A percentile compares a stretch with the other conserved stretches of the same genome.
Conservation (phyloP, 2,329 filamentous ascomycete genomes). For the Penicillium oxalicum region DNA sequence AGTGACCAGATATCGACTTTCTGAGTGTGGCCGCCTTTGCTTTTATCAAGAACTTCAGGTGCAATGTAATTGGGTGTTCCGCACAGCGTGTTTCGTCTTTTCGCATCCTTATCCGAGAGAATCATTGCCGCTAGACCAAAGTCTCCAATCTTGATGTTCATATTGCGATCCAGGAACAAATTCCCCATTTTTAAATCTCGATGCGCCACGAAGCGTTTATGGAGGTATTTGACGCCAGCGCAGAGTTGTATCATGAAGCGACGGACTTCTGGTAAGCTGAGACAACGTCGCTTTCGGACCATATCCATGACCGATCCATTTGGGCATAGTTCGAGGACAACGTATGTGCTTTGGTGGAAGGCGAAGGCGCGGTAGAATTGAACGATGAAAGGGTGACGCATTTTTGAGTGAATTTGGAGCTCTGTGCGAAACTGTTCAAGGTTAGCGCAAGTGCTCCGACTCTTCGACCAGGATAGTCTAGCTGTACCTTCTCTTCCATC, state of each 20-base stretch:
- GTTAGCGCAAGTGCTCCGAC: slow-evolving; percentile 2
- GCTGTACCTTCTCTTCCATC: slow-evolving; percentile 46
- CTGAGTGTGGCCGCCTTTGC: slow-evolving; percentile 89
- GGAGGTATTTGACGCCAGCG: slow-evolving; percentile 96
- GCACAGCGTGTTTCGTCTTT: slow-evolving; percentile 83
- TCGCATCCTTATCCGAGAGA: slow-evolving; percentile 82
- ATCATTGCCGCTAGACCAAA: slow-evolving; percentile 91
- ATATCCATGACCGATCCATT: slow-evolving; percentile 98
- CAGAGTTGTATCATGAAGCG: slow-evolving; percentile 93
- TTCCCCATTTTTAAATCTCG: slow-evolving; percentile 97
- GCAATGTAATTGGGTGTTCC: slow-evolving; percentile 98
- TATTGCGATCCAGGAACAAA: slow-evolving; percentile 84
- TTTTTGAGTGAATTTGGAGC: slow-evolving; percentile 96
- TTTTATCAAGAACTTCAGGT: slow-evolving; percentile 90
- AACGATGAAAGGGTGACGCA: slow-evolving; percentile 92
- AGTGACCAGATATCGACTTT: slow-evolving; percentile 98
- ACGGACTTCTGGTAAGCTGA: slow-evolving; percentile 90
- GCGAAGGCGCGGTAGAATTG: slow-evolving; percentile 92
- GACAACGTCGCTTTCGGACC: slow-evolving; percentile 82
- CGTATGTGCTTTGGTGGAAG: slow-evolving; percentile 81
- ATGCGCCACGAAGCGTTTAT: slow-evolving; percentile 91
- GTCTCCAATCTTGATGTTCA: slow-evolving; percentile 98
- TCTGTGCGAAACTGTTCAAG: slow-evolving; percentile 63
- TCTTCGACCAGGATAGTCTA: background rate
- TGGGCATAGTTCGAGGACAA: slow-evolving; percentile 87